These are phyloP conservation scores for Alternaria viburni DNA, from an alignment of 2,329 filamentous ascomycete species.

Conservation along the genomic window DNA sequence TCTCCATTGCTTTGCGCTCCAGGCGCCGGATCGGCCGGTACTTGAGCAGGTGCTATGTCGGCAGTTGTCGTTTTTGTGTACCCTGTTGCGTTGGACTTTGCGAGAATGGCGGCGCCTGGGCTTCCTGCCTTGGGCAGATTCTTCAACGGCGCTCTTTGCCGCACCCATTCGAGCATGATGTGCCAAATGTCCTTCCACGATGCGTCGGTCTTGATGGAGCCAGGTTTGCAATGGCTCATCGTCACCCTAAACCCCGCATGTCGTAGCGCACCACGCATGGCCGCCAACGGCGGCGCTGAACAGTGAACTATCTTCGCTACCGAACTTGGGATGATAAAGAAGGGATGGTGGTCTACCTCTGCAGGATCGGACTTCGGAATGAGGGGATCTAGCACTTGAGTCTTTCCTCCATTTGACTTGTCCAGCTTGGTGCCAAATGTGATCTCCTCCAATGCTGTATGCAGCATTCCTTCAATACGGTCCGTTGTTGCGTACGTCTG, in stretches of 20 bases:
- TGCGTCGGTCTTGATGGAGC: constrained; percentile 92
- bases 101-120: constrained; percentile 70
- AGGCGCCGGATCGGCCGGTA: not conserved
- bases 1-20: constrained; percentile 11
- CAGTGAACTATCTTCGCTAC: constrained; percentile 81
- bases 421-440: constrained; percentile 36
- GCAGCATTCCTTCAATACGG: constrained; percentile 89
- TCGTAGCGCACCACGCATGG: constrained; percentile 79
- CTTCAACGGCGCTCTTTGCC: constrained; percentile 80
- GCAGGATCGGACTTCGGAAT: constrained; percentile 46
- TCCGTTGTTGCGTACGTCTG: constrained; percentile 78
- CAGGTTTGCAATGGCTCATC: constrained; percentile 86
- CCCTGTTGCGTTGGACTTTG: constrained; percentile 26
- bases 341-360: constrained; percentile 74
- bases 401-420: constrained; percentile 23
- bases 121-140: constrained; percentile 73
- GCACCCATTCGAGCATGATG: constrained; percentile 89
- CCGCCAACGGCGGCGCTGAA: constrained; percentile 77
- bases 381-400: constrained; percentile 43
- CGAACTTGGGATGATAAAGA: constrained; percentile 81
- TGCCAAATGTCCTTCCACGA: constrained; percentile 92
- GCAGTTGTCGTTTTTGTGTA: constrained; percentile 8
- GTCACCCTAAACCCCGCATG: constrained; percentile 82
- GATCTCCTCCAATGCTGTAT: constrained; percentile 81
- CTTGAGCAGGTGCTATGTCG: constrained; percentile 4